Evolutionary conservation across 495 filamentous ascomycete genomes (phyloP).

Genomic region (Pseudoneurospora amorphoporcata): DNA sequence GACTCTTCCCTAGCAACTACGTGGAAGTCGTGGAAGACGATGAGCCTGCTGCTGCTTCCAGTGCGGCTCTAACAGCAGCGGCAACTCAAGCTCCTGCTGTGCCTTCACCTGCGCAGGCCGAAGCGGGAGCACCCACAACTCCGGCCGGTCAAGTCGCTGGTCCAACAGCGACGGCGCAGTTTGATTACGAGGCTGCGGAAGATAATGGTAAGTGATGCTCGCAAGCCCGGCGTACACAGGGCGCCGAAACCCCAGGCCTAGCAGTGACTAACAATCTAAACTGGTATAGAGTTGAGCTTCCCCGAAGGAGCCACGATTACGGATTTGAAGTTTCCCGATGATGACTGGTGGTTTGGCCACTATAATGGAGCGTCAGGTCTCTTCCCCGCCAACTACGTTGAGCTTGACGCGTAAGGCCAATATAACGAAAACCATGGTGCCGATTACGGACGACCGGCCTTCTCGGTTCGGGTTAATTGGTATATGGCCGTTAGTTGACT

Average conservation of each 20-base stretch:
- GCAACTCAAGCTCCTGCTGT: slow-evolving; percentile 19
- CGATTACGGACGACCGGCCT: neutral
- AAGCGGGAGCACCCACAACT: slow-evolving; percentile 13
- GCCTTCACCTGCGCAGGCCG: slow-evolving; percentile 17
- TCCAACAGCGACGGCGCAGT: slow-evolving; percentile 70
- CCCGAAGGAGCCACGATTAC: slow-evolving; percentile 76
- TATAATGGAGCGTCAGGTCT: slow-evolving; percentile 70
- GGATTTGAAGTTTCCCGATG: slow-evolving; percentile 78
- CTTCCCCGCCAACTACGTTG: slow-evolving; percentile 85
- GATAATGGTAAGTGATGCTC: slow-evolving; percentile 57
- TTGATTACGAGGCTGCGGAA: slow-evolving; percentile 95
- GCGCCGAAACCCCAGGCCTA: neutral
- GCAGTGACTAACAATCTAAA: slow-evolving; percentile 9
- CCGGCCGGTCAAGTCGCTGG: slow-evolving; percentile 30
- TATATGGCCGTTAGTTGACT: neutral
- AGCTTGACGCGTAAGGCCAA: slow-evolving; percentile 45
- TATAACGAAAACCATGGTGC: neutral
- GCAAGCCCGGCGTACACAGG: neutral
- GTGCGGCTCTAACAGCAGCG: slow-evolving; percentile 20
- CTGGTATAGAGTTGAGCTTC: slow-evolving; percentile 64
- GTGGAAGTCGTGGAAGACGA: slow-evolving; percentile 70
- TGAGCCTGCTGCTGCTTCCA: slow-evolving; percentile 19
- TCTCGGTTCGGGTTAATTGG: neutral
- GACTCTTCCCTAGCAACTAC: slow-evolving; percentile 94
- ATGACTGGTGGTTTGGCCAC: slow-evolving; percentile 96